These are phyloP conservation scores for Pseudocercospora fuligena DNA, from an alignment of 2,329 filamentous ascomycete genomes.

Conservation along the genomic window DNA sequence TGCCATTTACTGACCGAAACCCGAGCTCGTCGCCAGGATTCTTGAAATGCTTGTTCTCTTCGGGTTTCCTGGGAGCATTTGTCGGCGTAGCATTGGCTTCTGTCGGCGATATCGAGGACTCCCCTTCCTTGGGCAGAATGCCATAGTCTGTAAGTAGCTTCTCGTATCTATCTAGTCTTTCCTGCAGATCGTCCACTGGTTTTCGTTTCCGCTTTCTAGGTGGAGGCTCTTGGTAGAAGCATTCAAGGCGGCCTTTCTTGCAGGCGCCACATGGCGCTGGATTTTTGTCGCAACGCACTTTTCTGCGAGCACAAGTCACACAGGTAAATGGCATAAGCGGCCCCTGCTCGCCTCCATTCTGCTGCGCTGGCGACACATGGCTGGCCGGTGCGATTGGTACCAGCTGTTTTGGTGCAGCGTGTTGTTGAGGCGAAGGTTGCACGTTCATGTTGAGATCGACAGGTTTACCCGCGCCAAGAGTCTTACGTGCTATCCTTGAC, in stretches of 20 bases:
- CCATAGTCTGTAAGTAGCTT: slow-evolving; percentile 44
- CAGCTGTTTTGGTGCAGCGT: slow-evolving; percentile 11
- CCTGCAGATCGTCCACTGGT: slow-evolving; percentile 39
- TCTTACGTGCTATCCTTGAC: neutral
- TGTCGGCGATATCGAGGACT: slow-evolving; percentile 2
- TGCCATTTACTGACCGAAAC: neutral
- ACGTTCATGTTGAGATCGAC: slow-evolving; percentile 14
- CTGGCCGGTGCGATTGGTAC: slow-evolving; percentile 29
- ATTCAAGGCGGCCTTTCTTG: slow-evolving; percentile 43
- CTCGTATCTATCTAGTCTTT: slow-evolving; percentile 49
- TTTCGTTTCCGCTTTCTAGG: slow-evolving; percentile 48
- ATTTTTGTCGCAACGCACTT: slow-evolving; percentile 45
- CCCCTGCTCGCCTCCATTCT: slow-evolving; percentile 15
- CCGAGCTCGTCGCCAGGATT: neutral
- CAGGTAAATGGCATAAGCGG: slow-evolving; percentile 39
- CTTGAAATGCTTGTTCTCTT: neutral
- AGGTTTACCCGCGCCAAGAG: slow-evolving; percentile 6
- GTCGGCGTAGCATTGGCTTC: neutral
- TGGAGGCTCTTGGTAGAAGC: slow-evolving; percentile 48
- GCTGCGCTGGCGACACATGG: slow-evolving; percentile 5
- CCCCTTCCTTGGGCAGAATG: slow-evolving; percentile 33
- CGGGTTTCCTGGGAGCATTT: neutral
- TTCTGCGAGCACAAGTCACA: slow-evolving; percentile 43
- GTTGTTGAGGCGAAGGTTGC: neutral
- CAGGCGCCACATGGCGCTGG: slow-evolving; percentile 41